Base-by-base conservation (phyloP, 352 stramenopile genomes). In the Plasmopara viticola region DNA sequence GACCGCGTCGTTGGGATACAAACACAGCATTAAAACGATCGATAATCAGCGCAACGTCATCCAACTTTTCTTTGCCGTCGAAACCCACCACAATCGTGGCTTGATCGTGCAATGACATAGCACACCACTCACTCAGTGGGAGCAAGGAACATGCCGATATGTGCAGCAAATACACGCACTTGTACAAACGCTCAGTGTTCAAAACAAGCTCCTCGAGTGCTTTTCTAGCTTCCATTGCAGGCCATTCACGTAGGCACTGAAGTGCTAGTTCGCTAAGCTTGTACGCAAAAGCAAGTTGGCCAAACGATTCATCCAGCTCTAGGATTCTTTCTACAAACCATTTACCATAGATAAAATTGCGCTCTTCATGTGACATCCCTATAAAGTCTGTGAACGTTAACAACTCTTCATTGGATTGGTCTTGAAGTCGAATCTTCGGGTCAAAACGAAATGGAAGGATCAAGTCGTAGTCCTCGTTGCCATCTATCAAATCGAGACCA, bases 91-190 rank as follows among this genome's bases (percentile, higher is more conserved):
- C 67, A 37, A 72, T 57, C 39, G 70, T 52, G 6, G 71, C 69
- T 70, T 88, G 80, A 30, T 88, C 74, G 31, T 81, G 63, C 13
- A 84, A 53, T 5, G 73, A 79, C n/a, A 87, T 44, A 7, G 62
- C 39, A 10, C 56, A 62, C 80, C 80, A 90, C n/a, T 86, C 70
- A 29, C 60, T 52, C 10, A 90, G 60, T 15, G 69, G 61, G 0
- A 83, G 45, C 17, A 72, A 58, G 15, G 44, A 63, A 28, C 74
- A 86, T 5, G 49, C 46, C 1, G 72, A 58, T 9, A 90, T 48
- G 20, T 72, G 55, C 2, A 84, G 46, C 14, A 45, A 29, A 45
- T 88, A 76, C 4, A 82, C 68, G 30, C 71, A 87, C 44, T 71
- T 75, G 60, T 79, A 81, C 14, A 90, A 62, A 1, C 74, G 65